Base-by-base conservation (phyloP, 176 grass and related monocot species). In the maize (Zea mays) region DNA sequence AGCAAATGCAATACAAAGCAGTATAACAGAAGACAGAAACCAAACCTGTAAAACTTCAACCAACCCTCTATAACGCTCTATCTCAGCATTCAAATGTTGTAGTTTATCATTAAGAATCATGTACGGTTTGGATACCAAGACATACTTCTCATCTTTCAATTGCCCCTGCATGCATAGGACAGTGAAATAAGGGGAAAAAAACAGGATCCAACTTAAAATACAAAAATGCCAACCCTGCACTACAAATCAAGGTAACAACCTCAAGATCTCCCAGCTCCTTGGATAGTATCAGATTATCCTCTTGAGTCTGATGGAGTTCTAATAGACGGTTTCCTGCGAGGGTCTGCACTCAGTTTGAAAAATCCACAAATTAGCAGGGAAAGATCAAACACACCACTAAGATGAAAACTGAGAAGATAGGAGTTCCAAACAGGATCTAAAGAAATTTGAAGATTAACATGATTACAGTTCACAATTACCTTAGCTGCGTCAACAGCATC, bases 281-380 rank as follows among this genome's bases (percentile, higher is more conserved):
- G 21, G 91, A 94, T 62, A 98, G 80, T 73, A 92, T 94, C 46
- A 94, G 65, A 85, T 94, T 92, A 84, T 94, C 89, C 83, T 94
- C 95, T 90, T 94, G 95, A 65, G 95, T 93, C 80, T 97, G 89
- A 71, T 94, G 91, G 81, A 97, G 91, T 82, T 97, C 95, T 84
- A 90, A 88, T 71, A 94, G 89, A 45, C 85, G 91, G 69, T 90
- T 92, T 67, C 79, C 88, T 73, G 95, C 87, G 21, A 97, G 73
- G 61, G 89, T 86, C 95, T 97, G 68, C 20, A 74, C 48, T 85
- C 58, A 82, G 80, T 85, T 89, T 19, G 19, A 33, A 71, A 71
- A 49, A 16, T 16, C 6, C 20, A 67, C 14, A 85, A 82, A 85
- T 75, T 78, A 86, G 56, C 56, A 63, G 13, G 20, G 83, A 76